Base-by-base conservation (phyloP, 495 filamentous ascomycete genomes). In the Haplographium delicatum region DNA sequence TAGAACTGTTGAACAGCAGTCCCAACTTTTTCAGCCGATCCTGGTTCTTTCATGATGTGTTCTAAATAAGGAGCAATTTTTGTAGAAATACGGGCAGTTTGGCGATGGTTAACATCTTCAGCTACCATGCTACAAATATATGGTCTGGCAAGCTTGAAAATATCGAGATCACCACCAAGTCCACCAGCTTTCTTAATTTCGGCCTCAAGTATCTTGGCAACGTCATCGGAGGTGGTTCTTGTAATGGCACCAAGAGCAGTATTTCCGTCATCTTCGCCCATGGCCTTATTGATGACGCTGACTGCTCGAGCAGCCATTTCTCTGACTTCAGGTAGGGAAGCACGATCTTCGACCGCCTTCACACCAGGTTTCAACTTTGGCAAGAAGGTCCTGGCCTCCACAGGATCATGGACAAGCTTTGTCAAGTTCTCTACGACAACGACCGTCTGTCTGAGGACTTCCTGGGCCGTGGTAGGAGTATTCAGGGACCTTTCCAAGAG, bases 371-470 rank as follows among this genome's bases (percentile, higher is more conserved):
- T 87, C 34, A 99, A 82, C 67, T 95, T 96, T 38, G 93, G 93
- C 60, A 99, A 73, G 78, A 99, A 99, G 54, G 89, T 88, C 35
- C 94, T 80, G 16, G 93, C 93, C 71, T 99, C 93, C 26, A 96
- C 80, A 5, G 93, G 93, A 63, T 99, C 94, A 67, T 99, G 93
- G 22, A 99, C 93, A 23, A 99, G 78, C 74, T 96, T 99, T 40
- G 93, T 99, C 71, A 99, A 69, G 67, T 99, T 99, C 72, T 99
- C 93, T 24, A 94, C 88, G n/a, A 99, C 95, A 15, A 97, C 88
- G 18, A 94, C 89, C 3, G 91, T 95, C 65, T 96, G 94, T 27
- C 93, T 84, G 26, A 97, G 74, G 2, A 96, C 93, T 70, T 98
- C 93, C 68, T 98, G 93, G 11, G 86, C 79, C 7, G 93, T 99